Evolutionary conservation across 352 stramenopile genomes (phyloP).

Genomic region (Phytophthora nicotianae): DNA sequence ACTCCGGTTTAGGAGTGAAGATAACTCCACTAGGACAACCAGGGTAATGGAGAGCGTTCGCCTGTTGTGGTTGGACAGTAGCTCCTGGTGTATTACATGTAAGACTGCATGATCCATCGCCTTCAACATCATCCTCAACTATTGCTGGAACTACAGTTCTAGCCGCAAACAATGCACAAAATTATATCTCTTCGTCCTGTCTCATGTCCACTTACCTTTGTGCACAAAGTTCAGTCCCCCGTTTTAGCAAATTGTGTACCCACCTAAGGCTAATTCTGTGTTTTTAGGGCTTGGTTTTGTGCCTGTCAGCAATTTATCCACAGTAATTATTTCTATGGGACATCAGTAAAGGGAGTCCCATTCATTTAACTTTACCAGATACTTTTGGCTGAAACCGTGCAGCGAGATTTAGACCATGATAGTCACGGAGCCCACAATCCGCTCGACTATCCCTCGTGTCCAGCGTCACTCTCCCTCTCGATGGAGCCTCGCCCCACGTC

Average conservation of each 20-base stretch:
- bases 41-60: no score
- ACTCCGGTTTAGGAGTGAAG: no score
- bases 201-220: not conserved
- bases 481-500: not conserved
- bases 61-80: no score
- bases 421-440: slow-evolving; percentile 21
- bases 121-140: no score
- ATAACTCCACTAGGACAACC: no score
- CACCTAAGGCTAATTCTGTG: not conserved
- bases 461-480: slow-evolving; percentile 1
- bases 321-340: not conserved
- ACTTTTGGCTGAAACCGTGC: slow-evolving; percentile 4
- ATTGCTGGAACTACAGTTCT: not conserved
- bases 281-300: no score
- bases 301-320: no score
- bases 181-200: not conserved
- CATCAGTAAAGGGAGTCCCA: not conserved
- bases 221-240: not conserved
- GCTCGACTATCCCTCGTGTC: slow-evolving; percentile 16
- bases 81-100: no score
- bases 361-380: not conserved
- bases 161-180: not conserved
- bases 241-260: not conserved
- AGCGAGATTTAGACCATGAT: slow-evolving; percentile 26
- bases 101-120: no score